Evolutionary conservation across 2,329 filamentous ascomycete genomes (phyloP).

Genomic region (Venturia asperata): DNA sequence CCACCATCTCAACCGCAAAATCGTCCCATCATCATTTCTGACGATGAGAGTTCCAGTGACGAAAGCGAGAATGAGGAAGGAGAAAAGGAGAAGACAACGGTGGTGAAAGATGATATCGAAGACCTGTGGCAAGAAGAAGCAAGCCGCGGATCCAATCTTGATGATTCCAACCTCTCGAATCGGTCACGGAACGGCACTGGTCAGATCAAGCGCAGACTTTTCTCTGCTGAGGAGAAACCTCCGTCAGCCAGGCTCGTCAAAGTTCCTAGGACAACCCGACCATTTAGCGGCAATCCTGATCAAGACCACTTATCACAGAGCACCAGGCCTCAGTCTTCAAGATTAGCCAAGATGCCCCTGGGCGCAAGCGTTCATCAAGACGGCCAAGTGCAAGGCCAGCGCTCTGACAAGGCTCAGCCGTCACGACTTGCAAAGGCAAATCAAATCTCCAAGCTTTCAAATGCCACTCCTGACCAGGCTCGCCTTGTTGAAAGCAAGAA

Average conservation of each 20-base stretch:
- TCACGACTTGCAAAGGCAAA: not conserved
- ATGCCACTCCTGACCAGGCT: not conserved
- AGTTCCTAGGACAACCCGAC: constrained; percentile 3
- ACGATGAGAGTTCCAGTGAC: constrained; percentile 12
- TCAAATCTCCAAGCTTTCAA: not conserved
- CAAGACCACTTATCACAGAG: not conserved
- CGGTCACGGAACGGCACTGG: not conserved
- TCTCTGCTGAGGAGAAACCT: not conserved
- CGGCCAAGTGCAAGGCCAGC: not conserved
- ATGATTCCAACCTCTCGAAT: constrained; percentile 5
- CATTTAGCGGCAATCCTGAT: constrained; percentile 3
- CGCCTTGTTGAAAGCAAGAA: not conserved
- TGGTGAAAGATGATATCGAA: constrained; percentile 20
- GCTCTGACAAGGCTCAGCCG: not conserved
- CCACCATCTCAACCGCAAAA: constrained; percentile 6
- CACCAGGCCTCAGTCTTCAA: not conserved
- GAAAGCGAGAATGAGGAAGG: not conserved
- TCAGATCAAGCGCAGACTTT: constrained; percentile 4
- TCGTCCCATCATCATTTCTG: constrained; percentile 15
- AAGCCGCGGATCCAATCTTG: constrained; percentile 28
- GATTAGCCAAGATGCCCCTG: not conserved
- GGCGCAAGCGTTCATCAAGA: not conserved
- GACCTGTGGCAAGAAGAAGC: constrained; percentile 46
- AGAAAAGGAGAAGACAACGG: not conserved
- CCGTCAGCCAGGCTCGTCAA: not conserved